A percentile compares a stretch with the other conserved stretches of the same genome.
Conservation (phyloP, 139 green algal genomes). For the Closterium sp. region DNA sequence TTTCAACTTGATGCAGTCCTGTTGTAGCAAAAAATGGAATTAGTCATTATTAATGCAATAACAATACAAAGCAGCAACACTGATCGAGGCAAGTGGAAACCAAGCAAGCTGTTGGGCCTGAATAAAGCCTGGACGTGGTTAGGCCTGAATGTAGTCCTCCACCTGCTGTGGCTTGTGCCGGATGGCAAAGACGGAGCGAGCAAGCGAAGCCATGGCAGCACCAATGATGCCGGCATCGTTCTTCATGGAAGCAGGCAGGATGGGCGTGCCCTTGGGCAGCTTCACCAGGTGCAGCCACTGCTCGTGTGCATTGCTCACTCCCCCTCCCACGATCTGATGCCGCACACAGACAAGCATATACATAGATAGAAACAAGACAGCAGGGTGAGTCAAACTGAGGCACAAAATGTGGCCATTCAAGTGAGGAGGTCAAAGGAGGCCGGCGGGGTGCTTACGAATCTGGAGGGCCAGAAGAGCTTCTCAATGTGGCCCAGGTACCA, state of each 20-base stretch:
- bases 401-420: neutral
- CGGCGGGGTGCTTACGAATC: slow-evolving; percentile 11
- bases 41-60: neutral
- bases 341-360: neutral
- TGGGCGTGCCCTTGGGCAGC: slow-evolving; percentile 28
- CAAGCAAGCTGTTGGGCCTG: neutral
- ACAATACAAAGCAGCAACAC: neutral
- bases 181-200: slow-evolving; percentile 8
- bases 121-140: neutral
- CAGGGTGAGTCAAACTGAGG: neutral
- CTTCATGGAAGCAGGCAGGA: slow-evolving; percentile 6
- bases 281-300: slow-evolving; percentile 41
- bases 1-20: neutral
- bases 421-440: neutral
- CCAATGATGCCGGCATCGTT: slow-evolving; percentile 43
- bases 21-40: neutral
- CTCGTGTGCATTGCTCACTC: slow-evolving; percentile 30
- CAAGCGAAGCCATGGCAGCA: slow-evolving; percentile 18
- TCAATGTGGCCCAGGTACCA: slow-evolving; percentile 31
- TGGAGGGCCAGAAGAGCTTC: slow-evolving; percentile 26
- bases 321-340: slow-evolving; percentile 34
- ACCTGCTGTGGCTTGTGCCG: slow-evolving; percentile 29
- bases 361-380: neutral
- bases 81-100: neutral
- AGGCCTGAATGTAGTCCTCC: slow-evolving; percentile 9